Evolutionary conservation across 768 basidiomycete species (phyloP).

Genomic region (Psilocybe azurescens): DNA sequence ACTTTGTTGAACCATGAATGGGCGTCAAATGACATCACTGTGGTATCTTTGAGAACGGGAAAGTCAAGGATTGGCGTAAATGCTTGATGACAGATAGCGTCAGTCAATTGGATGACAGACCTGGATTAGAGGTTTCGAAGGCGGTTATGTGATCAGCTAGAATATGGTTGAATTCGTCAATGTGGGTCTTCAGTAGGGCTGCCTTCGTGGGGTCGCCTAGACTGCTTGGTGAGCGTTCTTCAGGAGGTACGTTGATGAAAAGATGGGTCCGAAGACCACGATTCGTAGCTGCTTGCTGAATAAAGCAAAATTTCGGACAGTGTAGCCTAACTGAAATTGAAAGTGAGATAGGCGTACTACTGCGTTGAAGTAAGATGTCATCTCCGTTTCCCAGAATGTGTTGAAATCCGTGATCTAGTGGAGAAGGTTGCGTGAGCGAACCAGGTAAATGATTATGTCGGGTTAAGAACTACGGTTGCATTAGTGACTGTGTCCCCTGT

Average conservation of each 20-base stretch:
- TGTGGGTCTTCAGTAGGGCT: slow-evolving; percentile 41
- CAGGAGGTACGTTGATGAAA: slow-evolving; percentile 63
- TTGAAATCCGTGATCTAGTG: slow-evolving; percentile 50
- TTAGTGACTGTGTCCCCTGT: slow-evolving; percentile 55
- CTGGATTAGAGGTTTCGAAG: slow-evolving; percentile 43
- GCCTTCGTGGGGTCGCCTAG: slow-evolving; percentile 40
- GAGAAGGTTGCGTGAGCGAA: background rate
- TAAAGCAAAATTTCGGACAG: background rate
- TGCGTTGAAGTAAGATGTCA: slow-evolving; percentile 53
- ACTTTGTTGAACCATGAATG: slow-evolving; percentile 52
- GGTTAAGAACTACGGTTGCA: slow-evolving; percentile 25
- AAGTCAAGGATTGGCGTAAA: background rate
- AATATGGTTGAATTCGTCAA: slow-evolving; percentile 46
- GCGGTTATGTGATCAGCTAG: slow-evolving; percentile 38
- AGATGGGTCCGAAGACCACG: slow-evolving; percentile 50
- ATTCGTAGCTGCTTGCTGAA: slow-evolving; percentile 39
- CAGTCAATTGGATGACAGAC: slow-evolving; percentile 23
- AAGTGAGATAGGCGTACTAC: slow-evolving; percentile 39
- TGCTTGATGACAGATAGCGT: background rate
- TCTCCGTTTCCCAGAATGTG: slow-evolving; percentile 55
- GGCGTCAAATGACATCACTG: slow-evolving; percentile 54
- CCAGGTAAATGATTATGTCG: background rate
- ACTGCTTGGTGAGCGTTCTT: slow-evolving; percentile 49
- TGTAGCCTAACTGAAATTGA: background rate
- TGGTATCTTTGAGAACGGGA: slow-evolving; percentile 30